Base-by-base conservation (phyloP, 305 asterid species). In the Lippia alba region DNA sequence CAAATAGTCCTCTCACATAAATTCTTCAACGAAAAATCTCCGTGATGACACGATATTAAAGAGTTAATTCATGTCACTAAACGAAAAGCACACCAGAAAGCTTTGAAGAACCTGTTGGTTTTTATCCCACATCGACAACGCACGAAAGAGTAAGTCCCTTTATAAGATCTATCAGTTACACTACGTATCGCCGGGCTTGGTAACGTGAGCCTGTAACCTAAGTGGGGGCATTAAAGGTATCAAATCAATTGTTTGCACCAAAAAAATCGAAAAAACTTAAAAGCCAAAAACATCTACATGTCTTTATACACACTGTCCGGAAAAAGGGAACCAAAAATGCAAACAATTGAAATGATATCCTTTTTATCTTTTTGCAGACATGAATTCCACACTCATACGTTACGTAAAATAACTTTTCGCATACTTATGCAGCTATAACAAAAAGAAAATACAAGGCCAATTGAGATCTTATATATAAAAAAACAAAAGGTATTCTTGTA, bases 161-260 rank as follows among this genome's bases (percentile, higher is more conserved):
- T 8, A 44, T 44, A 44, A 7, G 12, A 44, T 44, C 49, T 44
- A 7, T 44, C 49, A 11, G 49, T 44, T 44, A 44, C 14, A 44
- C 49, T 11, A 44, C 14, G 10, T 8, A 5, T 46, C 12, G 74
- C 66, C 41, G 66, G 67, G 67, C 36, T 59, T 24, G 40, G 66
- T 34, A 24, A 57, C 50, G 65, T 4, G 49, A 57, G 58, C 59
- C 58, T 69, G 66, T 57, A 3, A 69, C 74, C 58, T 19, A 16
- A 69, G 60, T 16, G 51, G 59, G 74, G 74, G 75, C 75, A 70
- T 70, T 49, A 59, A 70, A 60, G 68, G 49, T 44, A 44, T 44
- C 49, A 44, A 44, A 44, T 44, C 12, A 44, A 44, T 44, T 44
- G 49, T 14, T 44, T 44, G 49, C 49, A 44, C 49, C 49, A 44